phyloP scores from a whole-genome alignment of 768 basidiomycete species.

The Lanmaoa rubissima region DNA sequence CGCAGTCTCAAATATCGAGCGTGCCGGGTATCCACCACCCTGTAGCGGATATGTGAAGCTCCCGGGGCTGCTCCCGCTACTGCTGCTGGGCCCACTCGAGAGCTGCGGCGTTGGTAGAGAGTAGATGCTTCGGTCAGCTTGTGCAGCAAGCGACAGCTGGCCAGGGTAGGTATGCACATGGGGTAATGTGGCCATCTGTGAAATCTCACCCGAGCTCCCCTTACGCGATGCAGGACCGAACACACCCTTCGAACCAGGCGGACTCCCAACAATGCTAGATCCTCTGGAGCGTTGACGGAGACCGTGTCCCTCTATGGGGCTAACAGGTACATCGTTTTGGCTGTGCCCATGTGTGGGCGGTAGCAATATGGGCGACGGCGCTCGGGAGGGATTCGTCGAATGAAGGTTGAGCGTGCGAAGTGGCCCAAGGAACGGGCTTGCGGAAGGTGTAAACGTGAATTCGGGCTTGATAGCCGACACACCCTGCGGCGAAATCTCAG shows the following conservation, averaged over 20 bases:
- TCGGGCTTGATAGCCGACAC: slow-evolving; percentile 30
- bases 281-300: slow-evolving; percentile 28
- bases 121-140: slow-evolving; percentile 22
- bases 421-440: slow-evolving; percentile 79
- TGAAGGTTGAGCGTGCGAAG: slow-evolving; percentile 74
- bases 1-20: slow-evolving; percentile 25
- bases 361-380: slow-evolving; percentile 66
- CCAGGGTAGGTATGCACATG: slow-evolving; percentile 35
- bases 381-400: slow-evolving; percentile 64
- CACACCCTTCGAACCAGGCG: slow-evolving; percentile 32
- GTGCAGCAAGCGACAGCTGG: slow-evolving; percentile 30
- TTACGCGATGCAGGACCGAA: slow-evolving; percentile 27
- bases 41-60: slow-evolving; percentile 43
- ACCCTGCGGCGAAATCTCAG: slow-evolving; percentile 31
- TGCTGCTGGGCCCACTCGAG: slow-evolving; percentile 60
- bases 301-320: slow-evolving; percentile 34
- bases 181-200: slow-evolving; percentile 27
- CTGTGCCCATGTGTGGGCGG: slow-evolving; percentile 44
- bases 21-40: slow-evolving; percentile 9
- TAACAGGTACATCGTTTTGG: slow-evolving; percentile 29
- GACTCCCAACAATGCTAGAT: slow-evolving; percentile 38
- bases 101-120: slow-evolving; percentile 58
- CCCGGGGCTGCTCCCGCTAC: slow-evolving; percentile 61
- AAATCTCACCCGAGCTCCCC: slow-evolving; percentile 32
- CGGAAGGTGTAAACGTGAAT: slow-evolving; percentile 60